phyloP scores from a whole-genome alignment of 108 stramenopile genomes.

The Skeletonema potamos region DNA sequence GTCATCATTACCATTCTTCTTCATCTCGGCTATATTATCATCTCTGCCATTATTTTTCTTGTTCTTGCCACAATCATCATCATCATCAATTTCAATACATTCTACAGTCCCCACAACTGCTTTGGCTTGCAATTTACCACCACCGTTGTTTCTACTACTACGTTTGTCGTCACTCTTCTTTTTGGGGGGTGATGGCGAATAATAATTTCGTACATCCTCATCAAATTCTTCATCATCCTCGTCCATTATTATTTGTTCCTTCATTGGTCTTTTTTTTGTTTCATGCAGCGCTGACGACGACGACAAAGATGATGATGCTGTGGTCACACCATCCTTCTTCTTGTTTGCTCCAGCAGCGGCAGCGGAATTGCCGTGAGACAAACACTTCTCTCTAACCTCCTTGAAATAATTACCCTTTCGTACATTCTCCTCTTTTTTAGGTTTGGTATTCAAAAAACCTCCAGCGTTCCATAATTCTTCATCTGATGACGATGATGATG shows the following conservation, averaged over 20 bases:
- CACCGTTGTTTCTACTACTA: not conserved
- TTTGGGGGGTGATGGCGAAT: not conserved
- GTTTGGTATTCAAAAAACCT: constrained; percentile 1
- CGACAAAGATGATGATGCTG: no score
- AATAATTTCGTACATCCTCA: not conserved
- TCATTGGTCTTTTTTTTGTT: no score
- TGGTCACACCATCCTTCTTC: not conserved
- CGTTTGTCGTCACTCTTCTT: not conserved
- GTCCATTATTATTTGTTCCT: not conserved
- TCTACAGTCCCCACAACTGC: not conserved
- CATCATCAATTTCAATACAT: constrained; percentile 28
- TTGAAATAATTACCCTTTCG: constrained; percentile 24
- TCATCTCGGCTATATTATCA: not conserved
- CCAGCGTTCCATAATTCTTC: constrained; percentile 14
- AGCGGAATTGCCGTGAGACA: not conserved
- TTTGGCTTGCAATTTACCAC: not conserved
- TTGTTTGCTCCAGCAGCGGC: not conserved
- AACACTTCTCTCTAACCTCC: constrained; percentile 9
- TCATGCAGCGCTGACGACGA: no score
- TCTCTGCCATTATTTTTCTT: not conserved
- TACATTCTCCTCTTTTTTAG: constrained; percentile 1
- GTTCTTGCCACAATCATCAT: not conserved
- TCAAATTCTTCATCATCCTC: not conserved
- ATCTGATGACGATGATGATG: constrained; percentile 23
- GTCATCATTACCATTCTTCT: not conserved